Base-by-base conservation (phyloP, 805 yeast species). In the Jamesozyma gamospora region DNA sequence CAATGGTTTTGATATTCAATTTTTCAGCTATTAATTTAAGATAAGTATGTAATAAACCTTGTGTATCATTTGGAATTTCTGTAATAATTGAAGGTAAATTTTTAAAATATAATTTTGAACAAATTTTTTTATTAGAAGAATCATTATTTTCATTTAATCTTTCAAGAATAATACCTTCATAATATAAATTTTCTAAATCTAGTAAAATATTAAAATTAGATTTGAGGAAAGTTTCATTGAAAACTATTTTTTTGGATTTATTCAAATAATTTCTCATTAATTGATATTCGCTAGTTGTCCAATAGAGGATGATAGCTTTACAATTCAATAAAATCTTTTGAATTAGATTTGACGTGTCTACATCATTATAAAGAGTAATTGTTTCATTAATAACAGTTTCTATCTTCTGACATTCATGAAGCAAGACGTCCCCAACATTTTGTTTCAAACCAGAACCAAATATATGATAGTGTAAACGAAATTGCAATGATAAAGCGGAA, bases 391-490 rank as follows among this genome's bases (percentile, higher is more conserved):
- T 12, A 2, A 37, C 27, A 3, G 30, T 30, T 18, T 43, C 36
- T 11, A 49, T 19, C 32, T 41, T 45, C 12, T 36, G 35, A 36
- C 57, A 45, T 15, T 53, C 56, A 14, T 41, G 41, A 12, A 45
- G 34, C 36, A 55, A 34, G 8, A 52, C 52, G 16, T 44, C 39
- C 14, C 47, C 50, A 8, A 42, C 49, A 4, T 42, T 34, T 17
- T 35, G 25, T 25, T 36, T 40, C 30, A 46, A 32, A 14, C 45
- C 46, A n/a, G 37, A 33, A 4, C 50, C 51, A 39, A 50, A 46
- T 18, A 48, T 37, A 43, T 56, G 60, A 37, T 48, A 52, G 36
- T 57, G 55, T 1, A 51, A 32, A 32, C 61, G 45, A 34, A 53
- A 58, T 29, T 58, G 62, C 28, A 59, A 37, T 11, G 53, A 42